Evolutionary conservation across 2,329 filamentous ascomycete species (phyloP).

Genomic region (Colletotrichum karsti): DNA sequence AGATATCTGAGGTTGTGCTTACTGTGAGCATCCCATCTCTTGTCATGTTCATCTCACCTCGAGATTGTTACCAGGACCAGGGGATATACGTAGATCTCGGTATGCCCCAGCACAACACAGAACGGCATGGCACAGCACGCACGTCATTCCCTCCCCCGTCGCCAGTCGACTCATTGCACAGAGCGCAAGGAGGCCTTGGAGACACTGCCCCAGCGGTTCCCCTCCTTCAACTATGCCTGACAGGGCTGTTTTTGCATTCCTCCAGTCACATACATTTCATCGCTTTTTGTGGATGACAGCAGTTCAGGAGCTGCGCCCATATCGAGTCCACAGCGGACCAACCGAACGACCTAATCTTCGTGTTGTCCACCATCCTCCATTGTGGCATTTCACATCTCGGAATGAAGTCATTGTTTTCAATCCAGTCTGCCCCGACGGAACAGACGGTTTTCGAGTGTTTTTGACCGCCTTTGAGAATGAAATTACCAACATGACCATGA

Average conservation of each 20-base stretch:
- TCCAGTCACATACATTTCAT: not conserved
- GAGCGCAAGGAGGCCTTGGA: not conserved
- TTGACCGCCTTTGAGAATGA: not conserved
- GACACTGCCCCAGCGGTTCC: conserved; percentile 10
- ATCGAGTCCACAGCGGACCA: not conserved
- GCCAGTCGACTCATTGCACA: not conserved
- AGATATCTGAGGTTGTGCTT: too few relatives aligned
- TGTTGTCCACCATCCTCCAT: not conserved
- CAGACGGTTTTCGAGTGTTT: not conserved
- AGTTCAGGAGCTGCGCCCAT: not conserved
- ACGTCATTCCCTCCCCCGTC: conserved; percentile 7
- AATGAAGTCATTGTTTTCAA: conserved; percentile 8
- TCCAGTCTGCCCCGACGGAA: not conserved
- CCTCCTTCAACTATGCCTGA: conserved; percentile 13
- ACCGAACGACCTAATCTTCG: not conserved
- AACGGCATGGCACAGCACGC: conserved; percentile 2
- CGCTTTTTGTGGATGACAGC: not conserved
- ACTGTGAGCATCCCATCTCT: too few relatives aligned
- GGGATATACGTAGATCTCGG: not conserved
- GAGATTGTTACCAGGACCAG: not conserved
- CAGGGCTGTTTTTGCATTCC: conserved; percentile 11
- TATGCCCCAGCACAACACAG: not conserved
- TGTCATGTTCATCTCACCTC: not conserved
- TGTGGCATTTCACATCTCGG: not conserved
- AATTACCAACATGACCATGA: not conserved